Evolutionary conservation across 1,284 basidiomycete species (phyloP), one percentile per base, ranked within the genome.

Genomic region (Ceratobasidium theobromae): DNA sequence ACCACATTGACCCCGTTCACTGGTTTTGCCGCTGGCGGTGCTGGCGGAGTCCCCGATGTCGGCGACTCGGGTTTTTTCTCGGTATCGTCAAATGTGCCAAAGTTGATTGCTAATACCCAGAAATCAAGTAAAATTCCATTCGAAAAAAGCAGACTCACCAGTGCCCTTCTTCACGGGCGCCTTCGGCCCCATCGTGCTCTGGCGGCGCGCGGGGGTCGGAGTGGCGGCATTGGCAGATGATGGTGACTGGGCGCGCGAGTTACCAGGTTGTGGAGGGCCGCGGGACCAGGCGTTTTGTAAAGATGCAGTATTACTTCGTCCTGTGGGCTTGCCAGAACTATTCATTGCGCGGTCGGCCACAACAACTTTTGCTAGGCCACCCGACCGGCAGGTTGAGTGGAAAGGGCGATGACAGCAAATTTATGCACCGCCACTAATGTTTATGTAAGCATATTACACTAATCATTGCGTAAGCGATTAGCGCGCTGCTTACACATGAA

Each of bases 1-100:
- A 71, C 70, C 8, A 70, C 57, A 4, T 67, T 58, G 27, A 69
- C 40, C 14, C 67, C 60, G 12, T 68, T 45, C 6, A 67, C 53
- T 5, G 70, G 41, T 11, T 69, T 60, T 1, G 65, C 14, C 1
- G 69, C 53, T 14, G 52, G 21, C 16, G 67, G 25, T 35, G 33
- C 38, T 11, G 57, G 45, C 38, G 57, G 25, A 12, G 58, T 8
- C 4, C n/a, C 57, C 27, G 57, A 25, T 1, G 53, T 23, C 16
- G 55, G 43, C 18, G 43, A 16, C 8, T 38, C 43, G 43, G 43
- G 43, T 21, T 45, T 45, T 45, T 11, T 14, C 18, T 11, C 18
- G 43, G 18, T n/a, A 9, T 8, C 35, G 16, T 8, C 9, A 16
- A 16, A 8, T 16, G 35, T 38, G 35, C 9, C 35, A 38, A n/a